Conservation (phyloP, 2,329 filamentous ascomycete species). For the Rhinocladiella mackenziei region DNA sequence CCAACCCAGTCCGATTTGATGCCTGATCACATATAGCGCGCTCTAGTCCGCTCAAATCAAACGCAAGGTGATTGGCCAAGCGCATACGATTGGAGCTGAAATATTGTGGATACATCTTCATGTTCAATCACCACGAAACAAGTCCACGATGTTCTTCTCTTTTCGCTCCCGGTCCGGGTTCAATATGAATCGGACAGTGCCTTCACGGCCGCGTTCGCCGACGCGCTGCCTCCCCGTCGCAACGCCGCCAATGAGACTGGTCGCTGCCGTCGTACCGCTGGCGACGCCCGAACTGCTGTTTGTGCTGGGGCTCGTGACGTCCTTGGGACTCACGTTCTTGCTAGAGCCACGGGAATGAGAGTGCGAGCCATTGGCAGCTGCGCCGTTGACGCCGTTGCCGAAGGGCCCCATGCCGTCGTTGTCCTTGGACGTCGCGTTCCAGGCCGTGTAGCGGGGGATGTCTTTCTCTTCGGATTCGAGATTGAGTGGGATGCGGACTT, state of each 20-base stretch:
- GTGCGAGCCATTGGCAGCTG: slow-evolving; percentile 9
- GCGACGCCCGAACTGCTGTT: slow-evolving; percentile 8
- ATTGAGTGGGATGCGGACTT: slow-evolving; percentile 82
- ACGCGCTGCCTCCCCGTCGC: slow-evolving; percentile 26
- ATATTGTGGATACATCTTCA: not conserved
- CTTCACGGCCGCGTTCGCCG: slow-evolving; percentile 53
- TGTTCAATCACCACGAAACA: slow-evolving; percentile 38
- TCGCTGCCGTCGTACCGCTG: slow-evolving; percentile 11
- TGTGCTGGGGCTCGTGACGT: slow-evolving; percentile 21
- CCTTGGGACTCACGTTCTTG: slow-evolving; percentile 23
- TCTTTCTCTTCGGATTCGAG: slow-evolving; percentile 65
- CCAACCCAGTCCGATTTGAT: no score
- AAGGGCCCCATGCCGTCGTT: not conserved
- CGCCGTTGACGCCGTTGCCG: slow-evolving; percentile 11
- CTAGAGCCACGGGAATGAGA: slow-evolving; percentile 5
- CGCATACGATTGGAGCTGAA: no score
- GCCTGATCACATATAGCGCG: no score
- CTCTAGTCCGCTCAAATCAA: no score
- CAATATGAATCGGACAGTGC: slow-evolving; percentile 85
- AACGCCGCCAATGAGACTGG: slow-evolving; percentile 10
- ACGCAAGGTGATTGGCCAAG: no score
- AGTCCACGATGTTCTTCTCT: slow-evolving; percentile 65
- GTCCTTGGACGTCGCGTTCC: slow-evolving; percentile 34
- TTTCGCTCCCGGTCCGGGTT: slow-evolving; percentile 69
- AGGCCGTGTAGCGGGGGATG: slow-evolving; percentile 61